phyloP scores from a whole-genome alignment of 2,329 filamentous ascomycete genomes.

The Colletotrichum destructivum region DNA sequence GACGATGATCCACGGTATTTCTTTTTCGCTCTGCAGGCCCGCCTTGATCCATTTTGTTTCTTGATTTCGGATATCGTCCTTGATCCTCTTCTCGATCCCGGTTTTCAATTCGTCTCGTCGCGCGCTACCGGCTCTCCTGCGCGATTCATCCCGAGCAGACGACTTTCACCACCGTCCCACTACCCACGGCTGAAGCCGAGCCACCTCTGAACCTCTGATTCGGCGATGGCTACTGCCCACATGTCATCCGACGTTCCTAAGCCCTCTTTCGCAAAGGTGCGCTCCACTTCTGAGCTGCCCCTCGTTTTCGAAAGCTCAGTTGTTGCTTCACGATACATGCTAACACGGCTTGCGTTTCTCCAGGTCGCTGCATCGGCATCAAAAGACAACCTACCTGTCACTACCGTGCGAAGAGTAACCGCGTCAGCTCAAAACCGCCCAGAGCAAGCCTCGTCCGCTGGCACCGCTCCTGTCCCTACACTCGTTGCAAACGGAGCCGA shows the following conservation, averaged over 20 bases:
- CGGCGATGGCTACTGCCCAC: conserved; percentile 63
- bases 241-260: conserved; percentile 65
- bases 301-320: conserved; percentile 3
- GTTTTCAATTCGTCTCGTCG: conserved; percentile 38
- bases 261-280: conserved; percentile 84
- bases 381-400: conserved; percentile 54
- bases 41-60: conserved; percentile 69
- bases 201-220: not conserved
- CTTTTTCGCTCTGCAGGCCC: conserved; percentile 64
- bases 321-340: conserved; percentile 21
- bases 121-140: conserved; percentile 39
- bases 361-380: conserved; percentile 66
- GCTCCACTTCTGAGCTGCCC: conserved; percentile 42
- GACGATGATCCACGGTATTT: conserved; percentile 71
- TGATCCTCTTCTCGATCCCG: conserved; percentile 43
- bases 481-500: conserved; percentile 25
- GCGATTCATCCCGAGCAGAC: conserved; percentile 26
- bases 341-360: conserved; percentile 44
- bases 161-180: conserved; percentile 41
- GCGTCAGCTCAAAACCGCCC: conserved; percentile 41
- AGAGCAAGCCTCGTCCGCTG: conserved; percentile 9
- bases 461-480: conserved; percentile 3
- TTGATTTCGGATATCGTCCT: conserved; percentile 61
- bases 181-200: conserved; percentile 26
- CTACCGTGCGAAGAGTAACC: conserved; percentile 48